Evolutionary conservation across 2,329 filamentous ascomycete genomes (phyloP).

Genomic region (Neocatenulostroma microsporum): DNA sequence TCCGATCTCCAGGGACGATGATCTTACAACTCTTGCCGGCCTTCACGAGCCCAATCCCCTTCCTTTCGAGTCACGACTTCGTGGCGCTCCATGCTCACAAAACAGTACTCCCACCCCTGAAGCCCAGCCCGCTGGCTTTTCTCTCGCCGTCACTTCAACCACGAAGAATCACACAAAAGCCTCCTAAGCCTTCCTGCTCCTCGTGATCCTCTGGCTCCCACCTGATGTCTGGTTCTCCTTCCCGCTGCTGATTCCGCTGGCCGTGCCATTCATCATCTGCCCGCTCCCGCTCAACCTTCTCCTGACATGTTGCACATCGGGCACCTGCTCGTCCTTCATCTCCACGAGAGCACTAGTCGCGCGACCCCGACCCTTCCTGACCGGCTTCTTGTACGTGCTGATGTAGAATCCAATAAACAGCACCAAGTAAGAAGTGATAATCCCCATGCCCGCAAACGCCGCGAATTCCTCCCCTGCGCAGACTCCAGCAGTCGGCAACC

Average conservation of each 20-base stretch:
- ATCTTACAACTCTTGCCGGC: too few relatives aligned
- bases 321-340: constrained; percentile 65
- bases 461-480: constrained; percentile 97
- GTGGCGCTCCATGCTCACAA: too few relatives aligned
- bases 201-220: constrained; percentile 53
- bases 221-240: constrained; percentile 10
- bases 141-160: too few relatives aligned
- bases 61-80: too few relatives aligned
- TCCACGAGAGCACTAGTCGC: constrained; percentile 81
- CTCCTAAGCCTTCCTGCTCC: constrained; percentile 62
- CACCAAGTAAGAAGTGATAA: constrained; percentile 88
- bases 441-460: constrained; percentile 82
- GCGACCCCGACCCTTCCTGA: constrained; percentile 63
- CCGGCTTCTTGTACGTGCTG: constrained; percentile 85
- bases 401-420: constrained; percentile 99
- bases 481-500: constrained; percentile 72
- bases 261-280: constrained; percentile 29
- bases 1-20: too few relatives aligned
- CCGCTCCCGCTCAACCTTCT: constrained; percentile 42
- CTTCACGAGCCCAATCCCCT: too few relatives aligned
- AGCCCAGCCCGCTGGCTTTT: too few relatives aligned
- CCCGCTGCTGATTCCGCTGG: constrained; percentile 20
- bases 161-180: too few relatives aligned
- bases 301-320: constrained; percentile 46
- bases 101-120: too few relatives aligned